Base-by-base conservation (phyloP, 202 grass and related monocot species). In the Elaeis oleifera region DNA sequence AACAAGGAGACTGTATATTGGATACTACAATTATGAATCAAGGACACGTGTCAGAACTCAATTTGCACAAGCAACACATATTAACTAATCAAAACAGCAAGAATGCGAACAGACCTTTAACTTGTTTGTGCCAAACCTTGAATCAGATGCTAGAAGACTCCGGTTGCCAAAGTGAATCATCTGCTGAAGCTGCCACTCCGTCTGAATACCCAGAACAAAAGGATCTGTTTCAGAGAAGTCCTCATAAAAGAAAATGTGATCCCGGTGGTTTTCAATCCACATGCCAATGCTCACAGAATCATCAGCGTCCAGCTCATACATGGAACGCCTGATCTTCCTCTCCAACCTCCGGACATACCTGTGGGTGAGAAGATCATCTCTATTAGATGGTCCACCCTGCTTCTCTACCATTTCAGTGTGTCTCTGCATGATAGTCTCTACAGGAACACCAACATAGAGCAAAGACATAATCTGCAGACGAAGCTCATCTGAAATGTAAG, bases 311-410 rank as follows among this genome's bases (percentile, higher is more conserved):
- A 92, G 48, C 74, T 97, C 82, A 58, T 81, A 86, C 66, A 65
- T 72, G 54, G 84, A 85, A 52, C 88, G 87, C 18, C 92, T 74
- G 52, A 97, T 97, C 80, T 92, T 97, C 72, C 88, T 89, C 71
- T 97, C 94, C 72, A 97, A 56, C 78, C 82, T 89, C 48, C 92
- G 77, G 59, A 92, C 92, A 79, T 77, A 97, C 84, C 84, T 92
- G 59, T 97, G 92, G 77, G 88, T 92, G 60, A 97, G 87, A 81
- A 97, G 84, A 86, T 91, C 92, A 84, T 97, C 94, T 53, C 85
- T 63, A 52, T 85, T 97, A 61, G 81, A 86, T 67, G 94, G 88
- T 4, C 88, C 94, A 71, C 88, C 94, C 69, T 92, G 87, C 69
- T 71, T 86, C 77, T 92, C 24, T 0, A 97, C 85, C 52, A 81